Conservation (phyloP, 2,329 filamentous ascomycete species). For the Phialophora verrucosa region DNA sequence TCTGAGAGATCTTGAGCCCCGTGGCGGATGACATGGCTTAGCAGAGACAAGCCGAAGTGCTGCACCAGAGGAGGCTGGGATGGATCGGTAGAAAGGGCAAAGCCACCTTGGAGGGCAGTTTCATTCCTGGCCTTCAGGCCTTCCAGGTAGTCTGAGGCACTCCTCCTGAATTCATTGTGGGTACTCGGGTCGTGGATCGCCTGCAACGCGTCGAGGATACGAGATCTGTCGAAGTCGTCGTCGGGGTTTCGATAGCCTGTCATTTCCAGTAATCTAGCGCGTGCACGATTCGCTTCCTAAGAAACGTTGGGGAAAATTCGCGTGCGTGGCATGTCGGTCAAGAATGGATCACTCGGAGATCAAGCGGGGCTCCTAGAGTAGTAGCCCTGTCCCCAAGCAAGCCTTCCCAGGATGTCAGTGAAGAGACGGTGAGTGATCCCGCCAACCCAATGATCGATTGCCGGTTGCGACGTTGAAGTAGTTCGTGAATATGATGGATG, state of each 20-base stretch:
- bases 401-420: neutral
- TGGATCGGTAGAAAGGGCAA: slow-evolving; percentile 76
- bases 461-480: neutral
- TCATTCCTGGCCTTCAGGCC: slow-evolving; percentile 77
- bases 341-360: neutral
- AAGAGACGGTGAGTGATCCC: neutral
- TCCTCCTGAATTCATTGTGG: slow-evolving; percentile 77
- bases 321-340: slow-evolving; percentile 1
- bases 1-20: slow-evolving; percentile 75
- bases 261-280: slow-evolving; percentile 23
- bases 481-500: neutral
- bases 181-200: slow-evolving; percentile 84
- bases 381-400: neutral
- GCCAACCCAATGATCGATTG: neutral
- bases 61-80: slow-evolving; percentile 80
- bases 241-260: slow-evolving; percentile 19
- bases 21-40: slow-evolving; percentile 88
- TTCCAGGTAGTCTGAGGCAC: slow-evolving; percentile 87
- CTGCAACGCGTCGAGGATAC: slow-evolving; percentile 81
- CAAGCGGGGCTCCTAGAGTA: neutral
- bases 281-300: slow-evolving; percentile 1
- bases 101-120: slow-evolving; percentile 79
- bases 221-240: slow-evolving; percentile 44
- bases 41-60: slow-evolving; percentile 89
- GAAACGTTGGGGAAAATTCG: neutral